These are phyloP conservation scores for Suillus subalutaceus DNA, from an alignment of 768 basidiomycete species.

Conservation along the genomic window DNA sequence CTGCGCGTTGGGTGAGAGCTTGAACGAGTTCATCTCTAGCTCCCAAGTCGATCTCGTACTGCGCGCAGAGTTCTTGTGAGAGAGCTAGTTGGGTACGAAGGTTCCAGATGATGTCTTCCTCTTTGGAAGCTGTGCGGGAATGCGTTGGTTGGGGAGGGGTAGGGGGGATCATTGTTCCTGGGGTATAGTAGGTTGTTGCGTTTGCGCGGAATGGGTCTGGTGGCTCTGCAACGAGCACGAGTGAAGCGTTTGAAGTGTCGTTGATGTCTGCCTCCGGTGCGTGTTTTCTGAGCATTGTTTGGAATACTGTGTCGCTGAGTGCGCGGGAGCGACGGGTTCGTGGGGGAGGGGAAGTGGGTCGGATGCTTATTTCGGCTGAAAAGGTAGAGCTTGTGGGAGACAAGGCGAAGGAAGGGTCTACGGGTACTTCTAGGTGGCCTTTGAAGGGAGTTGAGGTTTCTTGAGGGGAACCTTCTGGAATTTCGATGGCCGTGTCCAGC, in stretches of 20 bases:
- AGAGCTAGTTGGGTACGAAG: constrained; percentile 75
- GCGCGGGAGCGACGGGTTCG: constrained; percentile 52
- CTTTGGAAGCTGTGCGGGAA: constrained; percentile 64
- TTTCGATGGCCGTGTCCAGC: constrained; percentile 41
- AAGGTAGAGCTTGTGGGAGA: constrained; percentile 53
- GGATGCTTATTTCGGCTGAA: constrained; percentile 39
- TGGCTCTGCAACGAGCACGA: constrained; percentile 55
- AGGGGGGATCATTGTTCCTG: constrained; percentile 69
- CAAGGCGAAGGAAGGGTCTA: constrained; percentile 61
- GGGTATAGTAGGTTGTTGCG: constrained; percentile 77
- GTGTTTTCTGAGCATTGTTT: constrained; percentile 47
- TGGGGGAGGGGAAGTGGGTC: constrained; percentile 28
- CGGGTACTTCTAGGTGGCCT: background rate
- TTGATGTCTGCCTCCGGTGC: constrained; percentile 67
- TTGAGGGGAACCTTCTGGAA: constrained; percentile 28
- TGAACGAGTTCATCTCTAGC: constrained; percentile 76
- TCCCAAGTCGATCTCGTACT: constrained; percentile 75
- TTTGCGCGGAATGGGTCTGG: constrained; percentile 77
- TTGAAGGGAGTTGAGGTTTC: constrained; percentile 16
- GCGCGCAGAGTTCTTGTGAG: constrained; percentile 73
- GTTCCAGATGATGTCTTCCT: constrained; percentile 71
- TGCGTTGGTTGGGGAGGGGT: constrained; percentile 61
- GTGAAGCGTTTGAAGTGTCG: constrained; percentile 52
- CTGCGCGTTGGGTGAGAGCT: constrained; percentile 55
- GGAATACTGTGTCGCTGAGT: constrained; percentile 66